Percentiles rank a stretch among this genome's conserved stretches.
Conservation (phyloP, 192 early-diverging fungal species). For the Backusella luteola region DNA sequence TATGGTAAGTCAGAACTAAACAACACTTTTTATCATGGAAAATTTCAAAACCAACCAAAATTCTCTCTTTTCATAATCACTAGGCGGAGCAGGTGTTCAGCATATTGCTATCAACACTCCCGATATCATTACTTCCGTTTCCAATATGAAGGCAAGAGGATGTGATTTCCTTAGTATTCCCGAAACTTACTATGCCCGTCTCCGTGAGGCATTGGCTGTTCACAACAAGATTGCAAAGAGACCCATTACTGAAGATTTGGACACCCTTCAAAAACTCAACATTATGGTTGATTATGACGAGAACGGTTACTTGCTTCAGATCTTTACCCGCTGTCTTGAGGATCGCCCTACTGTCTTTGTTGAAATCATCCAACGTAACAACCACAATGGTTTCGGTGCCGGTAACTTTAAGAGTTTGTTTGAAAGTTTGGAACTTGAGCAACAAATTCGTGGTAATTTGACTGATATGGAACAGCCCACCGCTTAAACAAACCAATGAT, state of each 20-base stretch:
- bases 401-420: slow-evolving; percentile 99
- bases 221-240: slow-evolving; percentile 56
- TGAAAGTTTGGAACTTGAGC: slow-evolving; percentile 94
- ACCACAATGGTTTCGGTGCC: slow-evolving; percentile 92
- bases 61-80: neutral
- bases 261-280: slow-evolving; percentile 76
- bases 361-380: slow-evolving; percentile 95
- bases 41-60: neutral
- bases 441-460: slow-evolving; percentile 86
- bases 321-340: slow-evolving; percentile 88
- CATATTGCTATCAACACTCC: slow-evolving; percentile 93
- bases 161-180: slow-evolving; percentile 90
- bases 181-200: slow-evolving; percentile 82
- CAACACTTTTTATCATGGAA: too few species aligned
- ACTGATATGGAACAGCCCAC: slow-evolving; percentile 35
- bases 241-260: slow-evolving; percentile 81
- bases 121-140: slow-evolving; percentile 83
- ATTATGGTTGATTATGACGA: slow-evolving; percentile 98
- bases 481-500: neutral
- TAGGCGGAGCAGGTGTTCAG: slow-evolving; percentile 76
- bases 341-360: slow-evolving; percentile 96
- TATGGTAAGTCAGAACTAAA: slow-evolving; percentile 48
- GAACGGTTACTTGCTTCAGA: slow-evolving; percentile 93
- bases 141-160: slow-evolving; percentile 79
- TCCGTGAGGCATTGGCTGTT: slow-evolving; percentile 63